Evolutionary conservation across 2,329 filamentous ascomycete genomes (phyloP), one percentile per base, ranked within the genome.

Genomic region (Aspergillus fumigatus): DNA sequence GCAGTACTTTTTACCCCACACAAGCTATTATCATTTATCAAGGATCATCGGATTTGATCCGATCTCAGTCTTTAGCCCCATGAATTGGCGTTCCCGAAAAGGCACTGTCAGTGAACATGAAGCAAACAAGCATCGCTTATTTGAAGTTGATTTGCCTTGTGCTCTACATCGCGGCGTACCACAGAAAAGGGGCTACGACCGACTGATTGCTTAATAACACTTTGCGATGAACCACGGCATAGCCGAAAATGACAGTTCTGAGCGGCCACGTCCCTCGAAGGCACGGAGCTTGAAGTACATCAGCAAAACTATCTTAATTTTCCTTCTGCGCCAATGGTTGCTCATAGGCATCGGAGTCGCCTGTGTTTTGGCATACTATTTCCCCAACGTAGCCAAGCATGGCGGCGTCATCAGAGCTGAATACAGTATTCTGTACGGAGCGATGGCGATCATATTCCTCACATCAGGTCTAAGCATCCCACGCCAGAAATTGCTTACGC

Each of bases 401-500:
- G 77, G 73, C 45, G 73, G 74, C 32, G 63, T 67, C 14, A 75
- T 76, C 59, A 67, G 67, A 17, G 70, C 73, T 4, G 70, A 76
- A 53, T 74, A 75, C 14, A 71, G 77, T 8, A 73, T 89, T 53
- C 79, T 89, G 29, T 90, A 90, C 68, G 85, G 87, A 32, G 84
- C 82, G 21, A 85, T 90, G 29, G 84, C 81, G 19, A 73, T 89
- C 64, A 88, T 90, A 64, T 90, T 90, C 70, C 77, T 90, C 55
- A 80, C 89, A 62, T 89, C 86, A 54, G 88, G 88, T 3, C 80
- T 89, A 63, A 88, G 88, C 52, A 82, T 90, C 19, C 80, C 86
- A 7, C 84, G 83, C 0, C 76, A 79, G 35, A 84, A 88, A 63
- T 75, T 90, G 9, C 72, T 82, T 47, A 73, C 78, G 52, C 88